Evolutionary conservation across 768 basidiomycete species (phyloP).

Genomic region (Nidularia sp.): DNA sequence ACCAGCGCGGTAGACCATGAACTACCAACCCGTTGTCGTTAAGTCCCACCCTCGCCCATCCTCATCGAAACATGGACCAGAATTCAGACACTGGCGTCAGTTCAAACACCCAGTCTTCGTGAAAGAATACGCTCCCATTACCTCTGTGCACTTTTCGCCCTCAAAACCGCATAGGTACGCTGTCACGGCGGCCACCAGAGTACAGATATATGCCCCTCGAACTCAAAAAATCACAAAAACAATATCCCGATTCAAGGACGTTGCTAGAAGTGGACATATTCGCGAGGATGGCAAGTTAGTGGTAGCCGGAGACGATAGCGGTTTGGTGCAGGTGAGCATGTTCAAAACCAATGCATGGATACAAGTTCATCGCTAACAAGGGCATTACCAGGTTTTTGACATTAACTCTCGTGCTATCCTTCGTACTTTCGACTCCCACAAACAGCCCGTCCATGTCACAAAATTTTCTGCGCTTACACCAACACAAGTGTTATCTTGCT

Average conservation of each 20-base stretch:
- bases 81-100: constrained; percentile 83
- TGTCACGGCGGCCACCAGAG: constrained; percentile 88
- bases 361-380: not conserved
- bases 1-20: constrained; percentile 38
- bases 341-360: not conserved
- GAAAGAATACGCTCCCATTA: constrained; percentile 96
- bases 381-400: constrained; percentile 74
- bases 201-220: constrained; percentile 93
- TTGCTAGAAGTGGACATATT: constrained; percentile 85
- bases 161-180: constrained; percentile 91
- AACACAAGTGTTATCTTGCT: constrained; percentile 88
- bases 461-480: constrained; percentile 82
- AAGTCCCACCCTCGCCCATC: constrained; percentile 54
- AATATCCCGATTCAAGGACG: constrained; percentile 95
- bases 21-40: constrained; percentile 76
- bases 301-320: constrained; percentile 93
- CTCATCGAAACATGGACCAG: constrained; percentile 57
- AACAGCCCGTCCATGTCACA: constrained; percentile 93
- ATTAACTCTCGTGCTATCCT: constrained; percentile 90
- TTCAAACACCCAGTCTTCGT: constrained; percentile 91
- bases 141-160: constrained; percentile 87
- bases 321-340: constrained; percentile 67
- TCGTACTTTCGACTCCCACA: constrained; percentile 88
- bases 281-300: constrained; percentile 92
- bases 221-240: constrained; percentile 97